Percentiles rank a stretch among this genome's conserved stretches.
Evolutionary conservation across 176 grass and related monocot species (phyloP).

Genomic region (Cocos nucifera): DNA sequence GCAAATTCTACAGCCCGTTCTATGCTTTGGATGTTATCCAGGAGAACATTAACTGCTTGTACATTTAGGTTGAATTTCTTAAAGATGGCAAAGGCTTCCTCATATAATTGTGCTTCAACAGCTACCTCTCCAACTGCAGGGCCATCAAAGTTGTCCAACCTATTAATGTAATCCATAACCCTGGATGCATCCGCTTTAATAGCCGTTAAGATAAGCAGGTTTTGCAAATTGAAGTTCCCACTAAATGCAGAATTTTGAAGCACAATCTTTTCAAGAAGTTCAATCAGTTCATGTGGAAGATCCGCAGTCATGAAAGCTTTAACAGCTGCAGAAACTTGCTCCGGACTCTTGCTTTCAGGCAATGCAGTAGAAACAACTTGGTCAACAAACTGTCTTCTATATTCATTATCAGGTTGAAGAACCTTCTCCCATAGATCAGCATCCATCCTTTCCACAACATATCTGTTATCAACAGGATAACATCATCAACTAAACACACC

Average conservation of each 20-base stretch:
- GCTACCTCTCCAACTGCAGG: slow-evolving; percentile 95
- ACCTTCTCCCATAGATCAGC: slow-evolving; percentile 90
- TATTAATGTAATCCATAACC: slow-evolving; percentile 96
- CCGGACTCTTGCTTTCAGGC: slow-evolving; percentile 94
- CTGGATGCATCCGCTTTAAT: slow-evolving; percentile 90
- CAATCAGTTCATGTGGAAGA: slow-evolving; percentile 88
- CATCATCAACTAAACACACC: too few species aligned
- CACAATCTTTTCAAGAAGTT: slow-evolving; percentile 98
- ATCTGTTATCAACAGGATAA: slow-evolving; percentile 33
- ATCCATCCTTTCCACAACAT: slow-evolving; percentile 98
- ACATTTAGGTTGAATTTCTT: slow-evolving; percentile 99
- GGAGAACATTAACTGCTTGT: slow-evolving; percentile 84
- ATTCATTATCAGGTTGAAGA: slow-evolving; percentile 93
- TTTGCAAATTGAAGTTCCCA: slow-evolving; percentile 94
- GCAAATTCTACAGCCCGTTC: slow-evolving; percentile 95
- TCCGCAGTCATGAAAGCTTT: slow-evolving; percentile 99
- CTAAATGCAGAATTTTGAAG: slow-evolving; percentile 98
- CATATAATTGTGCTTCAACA: slow-evolving; percentile 81
- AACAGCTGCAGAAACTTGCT: slow-evolving; percentile 98
- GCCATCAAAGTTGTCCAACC: slow-evolving; percentile 96
- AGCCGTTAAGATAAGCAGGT: slow-evolving; percentile 87
- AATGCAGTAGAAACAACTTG: slow-evolving; percentile 95
- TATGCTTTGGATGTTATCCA: slow-evolving; percentile 85
- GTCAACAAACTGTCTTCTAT: slow-evolving; percentile 93
- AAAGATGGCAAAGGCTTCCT: slow-evolving; percentile 96